Base-by-base conservation (phyloP, 805 yeast species). In the Jamesozyma piceae region DNA sequence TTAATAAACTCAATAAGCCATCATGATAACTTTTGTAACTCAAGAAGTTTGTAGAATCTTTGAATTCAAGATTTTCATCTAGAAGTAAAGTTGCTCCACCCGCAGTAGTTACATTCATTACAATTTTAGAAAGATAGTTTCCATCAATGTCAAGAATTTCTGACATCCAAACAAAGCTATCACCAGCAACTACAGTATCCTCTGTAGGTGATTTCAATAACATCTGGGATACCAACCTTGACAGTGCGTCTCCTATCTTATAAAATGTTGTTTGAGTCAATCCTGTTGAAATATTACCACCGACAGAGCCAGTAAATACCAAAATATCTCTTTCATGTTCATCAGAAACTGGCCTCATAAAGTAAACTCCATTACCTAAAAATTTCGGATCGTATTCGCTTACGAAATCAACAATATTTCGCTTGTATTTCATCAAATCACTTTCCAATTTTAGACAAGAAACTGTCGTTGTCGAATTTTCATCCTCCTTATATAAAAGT, bases 131-230 rank as follows among this genome's bases (percentile, higher is more conserved):
- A n/a, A 37, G 19, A 5, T 24, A 10, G 11, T 19, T 28, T 18
- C 40, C 40, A 13, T 26, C 18, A 14, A 37, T 17, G 20, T 41
- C 36, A 11, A 26, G 24, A 13, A 37, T 19, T 6, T 37, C 40
- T 43, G 64, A 40, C 48, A 62, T 32, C 64, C 62, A 62, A 5
- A 42, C 42, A 38, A 67, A 63, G 15, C 53, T 49, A 34, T 58
- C 59, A 3, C 64, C 69, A 24, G 43, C 33, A 11, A 34, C 35
- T n/a, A 49, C 47, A 2, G 48, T 10, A 18, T 24, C 43, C 3
- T 49, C 51, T 26, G 44, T 49, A 10, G 63, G 56, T 14, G 47
- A 27, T 19, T 30, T 21, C 13, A 60, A 38, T 18, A 49, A 38
- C 13, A 46, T 46, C 37, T 49, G 49, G 10, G 43, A 32, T 10